Base-by-base conservation (phyloP, 352 stramenopile species). In the Phytophthora agathidicida region DNA sequence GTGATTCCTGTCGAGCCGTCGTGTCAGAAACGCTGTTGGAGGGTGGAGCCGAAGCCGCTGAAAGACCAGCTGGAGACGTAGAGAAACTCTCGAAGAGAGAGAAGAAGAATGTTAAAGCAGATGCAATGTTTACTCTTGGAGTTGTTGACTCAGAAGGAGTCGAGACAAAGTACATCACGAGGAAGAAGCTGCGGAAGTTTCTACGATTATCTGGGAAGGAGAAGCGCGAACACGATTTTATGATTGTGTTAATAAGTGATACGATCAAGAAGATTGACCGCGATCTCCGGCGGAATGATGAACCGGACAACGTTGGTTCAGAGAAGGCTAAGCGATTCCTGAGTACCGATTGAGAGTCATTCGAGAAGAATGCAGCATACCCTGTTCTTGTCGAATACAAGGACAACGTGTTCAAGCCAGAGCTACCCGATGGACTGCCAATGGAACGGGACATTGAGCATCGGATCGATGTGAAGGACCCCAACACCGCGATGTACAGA, bases 141-240 rank as follows among this genome's bases (percentile, higher is more conserved):
- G 46, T 45, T 7, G 33, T 55, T 19, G 24, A 56, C 32, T 43
- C 31, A 24, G 45, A 53, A 27, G 46, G 46, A 38, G 56, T 59
- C 11, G 22, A 58, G 11, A 60, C 46, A 1, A 65, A 65, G 38
- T 65, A 49, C 56, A 59, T 49, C 37, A 53, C 56, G 5, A 43
- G 46, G 32, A 65, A 65, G 31, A 60, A 59, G 14, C 28, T 65
- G n/a, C 10, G 39, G 7, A 65, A 60, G 46, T 54, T 54, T 35
- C n/a, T 65, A 42, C 31, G 58, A 20, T 13, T 61, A 19, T 23
- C 48, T 11, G 41, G 35, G 19, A 56, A 56, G 19, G 27, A 44
- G 10, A 3, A 39, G 14, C 30, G 10, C 13, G 42, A 53, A 41
- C 39, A 44, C 22, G 38, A 59, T 45, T 65, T 58, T 20, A 51